These are phyloP conservation scores for Mucor lusitanicus DNA, from an alignment of 371 early-diverging fungal genomes.

Conservation along the genomic window DNA sequence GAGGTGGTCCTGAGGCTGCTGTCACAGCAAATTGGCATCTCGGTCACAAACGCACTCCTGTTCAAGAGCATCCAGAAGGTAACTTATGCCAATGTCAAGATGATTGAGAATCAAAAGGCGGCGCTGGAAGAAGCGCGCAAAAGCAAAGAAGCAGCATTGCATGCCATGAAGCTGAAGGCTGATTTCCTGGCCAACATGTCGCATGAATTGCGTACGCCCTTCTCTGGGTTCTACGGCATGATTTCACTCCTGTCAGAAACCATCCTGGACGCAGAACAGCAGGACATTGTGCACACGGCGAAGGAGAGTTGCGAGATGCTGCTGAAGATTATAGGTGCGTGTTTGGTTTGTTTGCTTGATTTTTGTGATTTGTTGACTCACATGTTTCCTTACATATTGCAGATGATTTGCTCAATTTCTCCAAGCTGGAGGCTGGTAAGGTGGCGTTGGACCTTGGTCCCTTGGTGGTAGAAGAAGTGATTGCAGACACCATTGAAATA, in stretches of 20 bases:
- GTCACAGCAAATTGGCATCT: constrained; percentile 63
- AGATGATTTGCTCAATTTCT: constrained; percentile 56
- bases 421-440: constrained; percentile 57
- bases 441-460: constrained; percentile 51
- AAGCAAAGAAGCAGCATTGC: constrained; percentile 53
- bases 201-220: constrained; percentile 61
- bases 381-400: neutral
- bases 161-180: constrained; percentile 52
- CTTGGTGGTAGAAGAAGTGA: constrained; percentile 55
- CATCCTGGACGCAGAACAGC: constrained; percentile 55
- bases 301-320: constrained; percentile 63
- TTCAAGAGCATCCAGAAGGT: constrained; percentile 57
- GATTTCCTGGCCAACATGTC: constrained; percentile 68
- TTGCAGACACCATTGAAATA: constrained; percentile 56
- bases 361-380: neutral
- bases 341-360: too few relatives aligned
- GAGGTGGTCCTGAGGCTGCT: constrained; percentile 53
- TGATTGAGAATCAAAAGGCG: constrained; percentile 55
- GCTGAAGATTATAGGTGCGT: constrained; percentile 47
- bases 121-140: constrained; percentile 53
- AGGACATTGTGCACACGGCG: constrained; percentile 61
- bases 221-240: constrained; percentile 69
- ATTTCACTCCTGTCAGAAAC: constrained; percentile 60
- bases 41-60: constrained; percentile 59
- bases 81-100: constrained; percentile 45